phyloP scores from a whole-genome alignment of 1,139 yeast genomes.

The Kazachstania sp. region DNA sequence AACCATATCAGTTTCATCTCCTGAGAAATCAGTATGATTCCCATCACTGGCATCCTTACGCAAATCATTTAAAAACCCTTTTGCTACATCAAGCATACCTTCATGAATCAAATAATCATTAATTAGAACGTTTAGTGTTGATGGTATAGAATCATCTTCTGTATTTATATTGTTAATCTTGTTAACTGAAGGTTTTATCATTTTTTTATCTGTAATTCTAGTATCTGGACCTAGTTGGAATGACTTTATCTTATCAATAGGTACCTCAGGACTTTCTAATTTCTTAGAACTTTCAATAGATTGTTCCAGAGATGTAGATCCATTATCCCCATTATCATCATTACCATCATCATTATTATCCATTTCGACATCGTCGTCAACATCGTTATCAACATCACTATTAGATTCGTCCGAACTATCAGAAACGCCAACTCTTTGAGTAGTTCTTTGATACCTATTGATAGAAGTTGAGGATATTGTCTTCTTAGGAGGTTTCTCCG shows the following conservation, averaged over 20 bases:
- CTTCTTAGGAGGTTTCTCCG: neutral
- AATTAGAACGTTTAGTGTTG: conserved; percentile 48
- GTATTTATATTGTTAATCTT: conserved; percentile 22
- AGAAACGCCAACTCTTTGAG: neutral
- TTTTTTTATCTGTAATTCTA: conserved; percentile 14
- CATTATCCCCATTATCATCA: neutral
- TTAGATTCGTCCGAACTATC: neutral
- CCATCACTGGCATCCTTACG: conserved; percentile 13
- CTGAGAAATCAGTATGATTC: conserved; percentile 6
- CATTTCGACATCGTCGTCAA: neutral
- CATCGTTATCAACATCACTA: neutral
- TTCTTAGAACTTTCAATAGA: neutral
- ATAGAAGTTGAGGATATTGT: neutral
- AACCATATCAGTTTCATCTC: neutral
- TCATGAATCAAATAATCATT: conserved; percentile 63
- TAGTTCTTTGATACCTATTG: neutral
- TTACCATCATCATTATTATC: conserved; percentile 3
- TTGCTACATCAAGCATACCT: conserved; percentile 62
- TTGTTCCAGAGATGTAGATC: neutral
- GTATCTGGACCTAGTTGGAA: conserved; percentile 17
- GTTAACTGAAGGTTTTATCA: conserved; percentile 22
- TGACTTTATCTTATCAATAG: conserved; percentile 6
- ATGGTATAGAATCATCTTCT: conserved; percentile 33
- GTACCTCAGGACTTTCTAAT: neutral
- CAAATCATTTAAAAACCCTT: conserved; percentile 50